Evolutionary conservation across 2,329 filamentous ascomycete genomes (phyloP).

Genomic region (Fusarium dimerum): DNA sequence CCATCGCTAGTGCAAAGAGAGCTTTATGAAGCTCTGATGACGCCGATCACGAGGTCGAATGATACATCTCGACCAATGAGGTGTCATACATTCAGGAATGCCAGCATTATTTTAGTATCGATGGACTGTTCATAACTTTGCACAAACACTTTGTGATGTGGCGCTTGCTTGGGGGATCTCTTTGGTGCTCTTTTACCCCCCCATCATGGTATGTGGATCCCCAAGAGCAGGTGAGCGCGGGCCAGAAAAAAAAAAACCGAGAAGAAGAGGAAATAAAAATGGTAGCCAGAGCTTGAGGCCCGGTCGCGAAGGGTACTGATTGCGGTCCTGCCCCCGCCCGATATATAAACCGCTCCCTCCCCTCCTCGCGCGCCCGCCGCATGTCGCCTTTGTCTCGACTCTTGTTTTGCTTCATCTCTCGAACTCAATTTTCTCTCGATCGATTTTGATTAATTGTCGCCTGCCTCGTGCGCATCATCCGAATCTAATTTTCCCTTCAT

Average conservation of each 20-base stretch:
- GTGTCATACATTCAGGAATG: slow-evolving; percentile 2
- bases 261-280: no score
- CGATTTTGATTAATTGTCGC: slow-evolving; percentile 19
- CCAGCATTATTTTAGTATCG: not conserved
- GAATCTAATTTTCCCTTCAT: slow-evolving; percentile 12
- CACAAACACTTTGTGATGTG: slow-evolving; percentile 22
- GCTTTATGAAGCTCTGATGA: slow-evolving; percentile 9
- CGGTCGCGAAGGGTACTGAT: slow-evolving; percentile 47
- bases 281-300: not conserved
- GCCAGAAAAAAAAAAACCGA: slow-evolving; percentile 7
- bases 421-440: slow-evolving; percentile 22
- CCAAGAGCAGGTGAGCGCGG: slow-evolving; percentile 27
- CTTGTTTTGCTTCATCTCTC: slow-evolving; percentile 35
- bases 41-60: slow-evolving; percentile 7
- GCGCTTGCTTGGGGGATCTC: slow-evolving; percentile 27
- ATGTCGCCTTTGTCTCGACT: slow-evolving; percentile 38
- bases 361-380: slow-evolving; percentile 54
- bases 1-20: slow-evolving; percentile 2
- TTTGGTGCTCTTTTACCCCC: no score
- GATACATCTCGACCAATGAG: slow-evolving; percentile 2
- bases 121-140: slow-evolving; percentile 16
- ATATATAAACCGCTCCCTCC: slow-evolving; percentile 62
- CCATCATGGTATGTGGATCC: slow-evolving; percentile 23
- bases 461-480: slow-evolving; percentile 26
- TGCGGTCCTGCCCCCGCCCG: slow-evolving; percentile 56